A percentile compares a stretch with the other conserved stretches of the same genome.
These are phyloP conservation scores for Ogataea pignaliae DNA, from an alignment of 805 yeast genomes.

Conservation along the genomic window DNA sequence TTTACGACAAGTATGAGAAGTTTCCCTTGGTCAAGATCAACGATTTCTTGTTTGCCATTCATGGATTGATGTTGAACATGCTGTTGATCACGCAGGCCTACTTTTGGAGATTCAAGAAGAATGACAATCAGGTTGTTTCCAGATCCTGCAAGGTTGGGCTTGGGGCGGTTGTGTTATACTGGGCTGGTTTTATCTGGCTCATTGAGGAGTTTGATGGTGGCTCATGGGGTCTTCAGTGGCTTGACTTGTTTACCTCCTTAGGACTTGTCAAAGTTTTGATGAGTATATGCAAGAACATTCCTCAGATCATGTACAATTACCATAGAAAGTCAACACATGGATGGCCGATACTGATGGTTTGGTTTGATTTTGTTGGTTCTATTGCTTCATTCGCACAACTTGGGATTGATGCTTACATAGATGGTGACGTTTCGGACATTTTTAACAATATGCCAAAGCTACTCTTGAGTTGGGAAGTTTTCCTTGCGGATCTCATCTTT, in stretches of 20 bases:
- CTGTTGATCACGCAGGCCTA: constrained; percentile 30
- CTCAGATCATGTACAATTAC: constrained; percentile 31
- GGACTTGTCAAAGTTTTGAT: constrained; percentile 31
- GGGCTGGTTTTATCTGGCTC: constrained; percentile 5
- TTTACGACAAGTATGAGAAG: constrained; percentile 20
- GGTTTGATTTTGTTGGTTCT: constrained; percentile 31
- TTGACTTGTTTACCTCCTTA: constrained; percentile 28
- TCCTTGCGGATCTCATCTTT: constrained; percentile 26
- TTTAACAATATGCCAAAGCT: constrained; percentile 31
- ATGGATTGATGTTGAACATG: constrained; percentile 25
- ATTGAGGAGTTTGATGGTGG: constrained; percentile 14
- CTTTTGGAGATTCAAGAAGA: constrained; percentile 30
- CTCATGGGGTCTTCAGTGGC: constrained; percentile 26
- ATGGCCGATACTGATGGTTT: constrained; percentile 34
- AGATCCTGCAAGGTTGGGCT: constrained; percentile 17
- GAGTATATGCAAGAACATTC: constrained; percentile 34
- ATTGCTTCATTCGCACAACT: constrained; percentile 27
- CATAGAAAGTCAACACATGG: constrained; percentile 34
- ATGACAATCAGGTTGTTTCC: constrained; percentile 28
- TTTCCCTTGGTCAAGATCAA: constrained; percentile 29
- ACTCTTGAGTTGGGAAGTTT: constrained; percentile 28
- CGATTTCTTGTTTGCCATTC: constrained; percentile 30
- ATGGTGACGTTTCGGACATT: constrained; percentile 21
- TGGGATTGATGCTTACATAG: constrained; percentile 25
- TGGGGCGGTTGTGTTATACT: constrained; percentile 10